Evolutionary conservation across 208 protist species (phyloP).

Genomic region (Leishmania guyanensis): DNA sequence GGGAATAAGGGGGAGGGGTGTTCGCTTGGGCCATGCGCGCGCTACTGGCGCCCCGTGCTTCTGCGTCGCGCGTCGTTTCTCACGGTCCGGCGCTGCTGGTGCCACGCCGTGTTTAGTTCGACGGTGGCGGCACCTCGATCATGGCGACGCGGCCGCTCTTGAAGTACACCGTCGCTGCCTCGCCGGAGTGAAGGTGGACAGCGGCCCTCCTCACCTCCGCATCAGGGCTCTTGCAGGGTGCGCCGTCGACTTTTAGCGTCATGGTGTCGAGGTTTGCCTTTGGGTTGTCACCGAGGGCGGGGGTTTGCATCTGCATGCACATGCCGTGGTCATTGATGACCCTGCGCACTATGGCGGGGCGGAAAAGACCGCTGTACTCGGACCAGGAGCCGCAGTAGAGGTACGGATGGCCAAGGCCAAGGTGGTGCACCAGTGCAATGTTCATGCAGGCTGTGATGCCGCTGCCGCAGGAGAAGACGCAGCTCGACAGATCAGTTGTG

Average conservation of each 20-base stretch:
- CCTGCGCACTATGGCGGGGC: slow-evolving; percentile 44
- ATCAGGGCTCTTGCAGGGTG: slow-evolving; percentile 19
- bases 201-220: slow-evolving; percentile 38
- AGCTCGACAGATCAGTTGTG: slow-evolving; percentile 42
- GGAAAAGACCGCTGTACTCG: slow-evolving; percentile 63
- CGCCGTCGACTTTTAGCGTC: slow-evolving; percentile 38
- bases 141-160: slow-evolving; percentile 40
- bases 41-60: no score
- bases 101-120: background rate
- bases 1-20: no score
- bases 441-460: slow-evolving; percentile 81
- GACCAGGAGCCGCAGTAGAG: slow-evolving; percentile 88
- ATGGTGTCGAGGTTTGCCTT: slow-evolving; percentile 36
- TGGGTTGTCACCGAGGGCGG: slow-evolving; percentile 38
- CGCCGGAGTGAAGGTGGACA: slow-evolving; percentile 62
- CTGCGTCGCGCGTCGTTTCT: background rate
- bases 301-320: slow-evolving; percentile 48
- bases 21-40: no score
- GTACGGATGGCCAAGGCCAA: slow-evolving; percentile 66
- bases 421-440: slow-evolving; percentile 61
- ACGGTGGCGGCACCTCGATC: slow-evolving; percentile 34
- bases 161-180: slow-evolving; percentile 58
- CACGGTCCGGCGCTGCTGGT: background rate
- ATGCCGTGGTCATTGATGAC: slow-evolving; percentile 57
- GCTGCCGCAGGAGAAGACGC: slow-evolving; percentile 84